Conservation (phyloP, 2,329 filamentous ascomycete species). For the Bipolaris gigantea region DNA sequence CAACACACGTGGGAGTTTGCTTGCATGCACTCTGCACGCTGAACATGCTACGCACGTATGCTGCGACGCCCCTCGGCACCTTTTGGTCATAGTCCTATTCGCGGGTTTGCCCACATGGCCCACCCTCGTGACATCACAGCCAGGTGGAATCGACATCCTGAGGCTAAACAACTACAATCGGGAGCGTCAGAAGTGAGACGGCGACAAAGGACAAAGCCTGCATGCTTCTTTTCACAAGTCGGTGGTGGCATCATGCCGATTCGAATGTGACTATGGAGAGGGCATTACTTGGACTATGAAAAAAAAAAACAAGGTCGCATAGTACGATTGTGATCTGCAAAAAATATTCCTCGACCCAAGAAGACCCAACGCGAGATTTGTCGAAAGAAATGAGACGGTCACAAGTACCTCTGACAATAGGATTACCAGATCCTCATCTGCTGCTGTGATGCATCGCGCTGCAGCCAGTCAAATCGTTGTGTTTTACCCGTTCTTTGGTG, state of each 20-base stretch:
- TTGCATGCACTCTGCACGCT: too few species aligned
- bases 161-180: background rate
- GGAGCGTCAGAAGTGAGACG: background rate
- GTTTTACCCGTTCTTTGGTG: background rate
- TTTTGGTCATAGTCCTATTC: too few species aligned
- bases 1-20: too few species aligned
- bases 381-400: background rate
- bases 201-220: background rate
- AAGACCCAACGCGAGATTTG: background rate
- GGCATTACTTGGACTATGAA: background rate
- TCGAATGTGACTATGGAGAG: too few species aligned
- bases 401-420: conserved; percentile 2
- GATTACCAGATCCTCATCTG: conserved; percentile 12
- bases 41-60: too few species aligned
- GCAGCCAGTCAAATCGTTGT: background rate
- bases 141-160: background rate
- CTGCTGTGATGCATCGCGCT: background rate
- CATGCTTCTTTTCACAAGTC: background rate
- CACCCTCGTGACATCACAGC: too few species aligned
- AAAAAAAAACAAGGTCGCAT: too few species aligned
- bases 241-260: background rate
- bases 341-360: too few species aligned
- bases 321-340: background rate
- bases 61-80: too few species aligned
- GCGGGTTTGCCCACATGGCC: too few species aligned